Percentiles rank a stretch among this genome's conserved stretches.
Conservation (phyloP, 495 filamentous ascomycete species). For the Tuber magnatum region DNA sequence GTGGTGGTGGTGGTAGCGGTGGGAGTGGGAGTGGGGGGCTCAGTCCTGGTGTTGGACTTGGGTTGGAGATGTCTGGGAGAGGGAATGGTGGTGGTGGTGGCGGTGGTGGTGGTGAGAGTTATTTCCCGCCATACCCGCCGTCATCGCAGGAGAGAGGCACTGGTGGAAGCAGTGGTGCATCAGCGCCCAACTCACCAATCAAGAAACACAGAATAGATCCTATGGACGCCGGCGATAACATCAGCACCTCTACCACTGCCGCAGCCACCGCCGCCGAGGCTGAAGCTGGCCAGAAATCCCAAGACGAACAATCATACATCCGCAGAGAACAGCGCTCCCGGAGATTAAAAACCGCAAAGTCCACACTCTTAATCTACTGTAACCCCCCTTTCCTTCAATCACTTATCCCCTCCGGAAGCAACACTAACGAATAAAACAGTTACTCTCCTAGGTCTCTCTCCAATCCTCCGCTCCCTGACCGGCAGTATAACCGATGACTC, state of each 20-base stretch:
- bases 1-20: conserved; percentile 43
- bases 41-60: conserved; percentile 8
- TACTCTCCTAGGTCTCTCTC: conserved; percentile 78
- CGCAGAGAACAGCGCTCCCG: conserved; percentile 42
- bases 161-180: conserved; percentile 17
- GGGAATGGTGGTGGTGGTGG: conserved; percentile 23
- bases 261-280: conserved; percentile 4
- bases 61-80: conserved; percentile 25
- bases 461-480: conserved; percentile 90
- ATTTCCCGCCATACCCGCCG: conserved; percentile 30
- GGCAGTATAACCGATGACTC: conserved; percentile 81
- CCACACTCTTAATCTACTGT: conserved; percentile 86
- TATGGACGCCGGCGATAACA: background rate
- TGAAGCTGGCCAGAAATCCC: conserved; percentile 15
- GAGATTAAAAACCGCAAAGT: conserved; percentile 70
- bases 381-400: background rate
- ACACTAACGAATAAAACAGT: conserved; percentile 19
- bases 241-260: conserved; percentile 2
- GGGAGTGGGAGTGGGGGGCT: conserved; percentile 45
- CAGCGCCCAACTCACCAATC: background rate
- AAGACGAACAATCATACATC: conserved; percentile 21
- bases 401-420: background rate
- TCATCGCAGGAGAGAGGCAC: background rate
- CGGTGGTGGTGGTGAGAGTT: conserved; percentile 30
- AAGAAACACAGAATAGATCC: background rate